phyloP scores from a whole-genome alignment of 257 asterid species.

The Solanum pinnatisectum region DNA sequence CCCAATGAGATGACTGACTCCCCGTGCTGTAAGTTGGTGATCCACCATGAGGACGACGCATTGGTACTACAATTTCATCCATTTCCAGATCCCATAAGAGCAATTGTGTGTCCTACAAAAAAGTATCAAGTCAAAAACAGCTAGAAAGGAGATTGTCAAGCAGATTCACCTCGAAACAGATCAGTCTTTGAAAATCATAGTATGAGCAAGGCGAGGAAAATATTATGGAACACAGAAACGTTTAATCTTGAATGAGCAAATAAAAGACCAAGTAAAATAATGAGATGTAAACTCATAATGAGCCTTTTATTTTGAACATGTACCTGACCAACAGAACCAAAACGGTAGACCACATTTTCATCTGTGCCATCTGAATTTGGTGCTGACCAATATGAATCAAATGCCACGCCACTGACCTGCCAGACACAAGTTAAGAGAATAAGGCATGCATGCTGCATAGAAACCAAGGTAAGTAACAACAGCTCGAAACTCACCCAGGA shows the following conservation, averaged over 20 bases:
- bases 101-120: conserved; percentile 73
- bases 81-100: conserved; percentile 96
- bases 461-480: neutral
- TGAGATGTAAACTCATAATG: neutral
- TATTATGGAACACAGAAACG: neutral
- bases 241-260: neutral
- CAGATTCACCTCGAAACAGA: neutral
- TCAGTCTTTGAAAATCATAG: neutral
- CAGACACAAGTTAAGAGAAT: conserved; percentile 9
- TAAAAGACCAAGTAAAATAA: neutral
- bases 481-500: conserved; percentile 80
- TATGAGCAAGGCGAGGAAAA: neutral
- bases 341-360: conserved; percentile 83
- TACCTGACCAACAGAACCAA: conserved; percentile 99
- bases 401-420: conserved; percentile 98
- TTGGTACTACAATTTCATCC: conserved; percentile 96
- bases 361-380: conserved; percentile 82
- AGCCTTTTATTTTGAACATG: neutral
- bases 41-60: conserved; percentile 91
- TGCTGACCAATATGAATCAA: conserved; percentile 90
- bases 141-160: neutral
- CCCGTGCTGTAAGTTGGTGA: conserved; percentile 90
- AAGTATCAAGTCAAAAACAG: neutral
- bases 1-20: conserved; percentile 97
- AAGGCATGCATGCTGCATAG: conserved; percentile 4